These are phyloP conservation scores for Pleurostoma richardsiae DNA, from an alignment of 2,329 filamentous ascomycete genomes.

Conservation along the genomic window DNA sequence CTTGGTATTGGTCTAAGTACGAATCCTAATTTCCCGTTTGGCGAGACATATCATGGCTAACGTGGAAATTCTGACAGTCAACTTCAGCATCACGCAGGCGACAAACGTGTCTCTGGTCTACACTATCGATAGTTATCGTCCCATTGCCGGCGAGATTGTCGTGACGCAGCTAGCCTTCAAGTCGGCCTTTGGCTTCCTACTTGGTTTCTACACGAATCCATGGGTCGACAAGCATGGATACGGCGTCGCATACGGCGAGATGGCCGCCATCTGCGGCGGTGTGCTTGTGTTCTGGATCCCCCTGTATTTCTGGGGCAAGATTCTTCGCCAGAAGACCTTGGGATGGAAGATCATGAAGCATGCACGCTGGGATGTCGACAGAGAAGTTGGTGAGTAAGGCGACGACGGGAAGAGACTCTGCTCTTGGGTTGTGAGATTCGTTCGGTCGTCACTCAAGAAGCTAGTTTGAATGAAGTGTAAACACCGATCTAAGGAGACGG, in stretches of 20 bases:
- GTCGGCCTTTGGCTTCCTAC: constrained; percentile 45
- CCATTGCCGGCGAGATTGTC: constrained; percentile 44
- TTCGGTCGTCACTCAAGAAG: too few relatives aligned
- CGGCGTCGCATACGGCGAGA: constrained; percentile 38
- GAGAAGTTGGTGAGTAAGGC: constrained; percentile 45
- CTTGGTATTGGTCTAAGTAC: constrained; percentile 41
- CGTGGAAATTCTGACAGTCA: constrained; percentile 25
- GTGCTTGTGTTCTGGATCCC: constrained; percentile 38
- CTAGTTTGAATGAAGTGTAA: too few relatives aligned
- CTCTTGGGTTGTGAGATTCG: too few relatives aligned
- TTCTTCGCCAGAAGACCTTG: constrained; percentile 35
- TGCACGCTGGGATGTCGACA: constrained; percentile 39
- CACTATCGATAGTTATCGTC: constrained; percentile 45
- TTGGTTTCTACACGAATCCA: constrained; percentile 50
- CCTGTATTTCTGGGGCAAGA: constrained; percentile 41
- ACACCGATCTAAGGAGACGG: too few relatives aligned
- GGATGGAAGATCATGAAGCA: constrained; percentile 34
- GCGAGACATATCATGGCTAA: background rate
- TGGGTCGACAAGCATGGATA: constrained; percentile 44
- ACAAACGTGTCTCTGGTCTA: constrained; percentile 48
- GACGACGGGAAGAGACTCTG: background rate
- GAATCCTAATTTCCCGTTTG: constrained; percentile 12
- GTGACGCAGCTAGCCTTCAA: constrained; percentile 44
- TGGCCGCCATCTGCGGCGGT: constrained; percentile 41
- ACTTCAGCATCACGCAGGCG: constrained; percentile 44